phyloP scores from a whole-genome alignment of 164 flowering plant species.

The Hamamelis virginiana region DNA sequence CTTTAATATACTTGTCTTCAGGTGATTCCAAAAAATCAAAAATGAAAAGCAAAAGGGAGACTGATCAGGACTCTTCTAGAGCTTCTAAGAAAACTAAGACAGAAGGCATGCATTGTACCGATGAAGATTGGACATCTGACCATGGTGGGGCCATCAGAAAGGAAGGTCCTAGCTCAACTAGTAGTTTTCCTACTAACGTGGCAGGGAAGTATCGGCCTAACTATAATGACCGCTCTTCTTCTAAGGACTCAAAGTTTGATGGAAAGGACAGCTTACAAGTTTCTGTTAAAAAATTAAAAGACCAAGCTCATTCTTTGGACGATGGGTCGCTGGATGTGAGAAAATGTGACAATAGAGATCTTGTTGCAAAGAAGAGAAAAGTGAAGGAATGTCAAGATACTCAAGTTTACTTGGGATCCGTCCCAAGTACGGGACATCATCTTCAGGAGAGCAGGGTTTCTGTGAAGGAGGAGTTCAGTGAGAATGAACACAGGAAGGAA shows the following conservation, averaged over 20 bases:
- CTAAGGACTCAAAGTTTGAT: constrained; percentile 30
- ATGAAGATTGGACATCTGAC: constrained; percentile 40
- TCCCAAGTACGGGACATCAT: constrained; percentile 17
- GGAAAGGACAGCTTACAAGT: constrained; percentile 13
- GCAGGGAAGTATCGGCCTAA: constrained; percentile 32
- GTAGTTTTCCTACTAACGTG: constrained; percentile 29
- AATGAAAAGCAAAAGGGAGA: constrained; percentile 41
- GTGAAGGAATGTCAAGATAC: constrained; percentile 23
- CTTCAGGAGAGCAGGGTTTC: constrained; percentile 21
- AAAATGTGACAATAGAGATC: constrained; percentile 19
- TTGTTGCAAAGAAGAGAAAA: constrained; percentile 44
- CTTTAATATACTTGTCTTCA: constrained; percentile 19
- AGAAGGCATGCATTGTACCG: constrained; percentile 27
- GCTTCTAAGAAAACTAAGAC: constrained; percentile 63
- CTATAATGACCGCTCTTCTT: constrained; percentile 17
- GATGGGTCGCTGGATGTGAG: constrained; percentile 22
- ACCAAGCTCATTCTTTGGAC: constrained; percentile 20
- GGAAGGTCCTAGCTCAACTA: constrained; percentile 29
- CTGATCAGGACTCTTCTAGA: constrained; percentile 37
- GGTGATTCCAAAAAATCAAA: constrained; percentile 49
- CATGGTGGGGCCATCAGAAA: constrained; percentile 25
- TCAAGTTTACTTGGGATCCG: constrained; percentile 17
- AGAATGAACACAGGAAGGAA: constrained; percentile 35
- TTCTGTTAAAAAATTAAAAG: constrained; percentile 22
- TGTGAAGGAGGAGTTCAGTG: constrained; percentile 28